Evolutionary conservation across 768 basidiomycete genomes (phyloP).

Genomic region (Pulveroboletus sp.): DNA sequence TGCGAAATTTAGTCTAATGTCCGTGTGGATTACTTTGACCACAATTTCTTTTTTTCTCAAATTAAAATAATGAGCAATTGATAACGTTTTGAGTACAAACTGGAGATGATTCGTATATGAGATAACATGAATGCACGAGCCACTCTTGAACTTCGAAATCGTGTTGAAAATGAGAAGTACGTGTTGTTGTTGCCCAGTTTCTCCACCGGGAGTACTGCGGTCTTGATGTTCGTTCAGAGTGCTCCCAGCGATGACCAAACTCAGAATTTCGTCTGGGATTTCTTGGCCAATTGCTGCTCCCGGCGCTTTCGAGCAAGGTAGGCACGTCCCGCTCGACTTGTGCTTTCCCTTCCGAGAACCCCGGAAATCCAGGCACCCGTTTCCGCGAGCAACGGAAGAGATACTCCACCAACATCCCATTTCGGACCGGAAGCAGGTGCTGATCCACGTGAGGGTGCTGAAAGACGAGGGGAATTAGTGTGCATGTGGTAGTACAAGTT

Average conservation of each 20-base stretch:
- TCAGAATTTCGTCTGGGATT: conserved; percentile 11
- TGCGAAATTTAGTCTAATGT: too few relatives aligned
- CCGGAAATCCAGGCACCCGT: conserved; percentile 84
- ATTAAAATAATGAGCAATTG: background rate
- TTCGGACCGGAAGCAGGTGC: conserved; percentile 6
- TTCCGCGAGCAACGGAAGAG: conserved; percentile 67
- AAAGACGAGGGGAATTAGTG: background rate
- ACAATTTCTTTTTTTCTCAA: background rate
- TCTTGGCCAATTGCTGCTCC: conserved; percentile 27
- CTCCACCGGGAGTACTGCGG: background rate
- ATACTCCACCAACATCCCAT: conserved; percentile 39
- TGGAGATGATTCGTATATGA: too few relatives aligned
- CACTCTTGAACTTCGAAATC: background rate
- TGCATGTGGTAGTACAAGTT: background rate
- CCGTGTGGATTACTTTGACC: background rate
- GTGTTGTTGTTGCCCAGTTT: background rate
- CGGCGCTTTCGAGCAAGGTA: conserved; percentile 50
- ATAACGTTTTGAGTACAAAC: background rate
- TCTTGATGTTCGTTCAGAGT: background rate
- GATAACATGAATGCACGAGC: background rate
- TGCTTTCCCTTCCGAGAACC: conserved; percentile 61
- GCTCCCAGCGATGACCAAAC: background rate
- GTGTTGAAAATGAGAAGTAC: background rate
- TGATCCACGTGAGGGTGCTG: background rate
- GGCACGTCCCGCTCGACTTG: conserved; percentile 76